Evolutionary conservation across 2,329 filamentous ascomycete genomes (phyloP).

Genomic region (Scedosporium dehoogii): DNA sequence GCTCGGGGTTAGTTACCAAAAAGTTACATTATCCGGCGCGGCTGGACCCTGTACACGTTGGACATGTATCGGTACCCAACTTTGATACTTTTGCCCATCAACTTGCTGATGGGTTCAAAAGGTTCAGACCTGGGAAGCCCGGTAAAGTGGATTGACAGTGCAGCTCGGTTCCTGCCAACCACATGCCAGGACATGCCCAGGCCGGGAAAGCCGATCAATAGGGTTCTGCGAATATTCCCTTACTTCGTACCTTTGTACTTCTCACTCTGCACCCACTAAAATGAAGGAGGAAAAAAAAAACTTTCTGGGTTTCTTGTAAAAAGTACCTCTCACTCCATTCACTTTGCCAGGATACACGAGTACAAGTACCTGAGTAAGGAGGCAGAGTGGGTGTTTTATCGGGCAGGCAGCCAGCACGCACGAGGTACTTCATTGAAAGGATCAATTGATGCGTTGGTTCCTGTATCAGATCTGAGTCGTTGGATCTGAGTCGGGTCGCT

Average conservation of each 20-base stretch:
- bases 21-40: not conserved
- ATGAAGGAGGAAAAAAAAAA: not conserved
- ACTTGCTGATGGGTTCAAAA: not conserved
- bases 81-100: not conserved
- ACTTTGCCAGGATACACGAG: too few relatives aligned
- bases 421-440: too few relatives aligned
- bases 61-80: not conserved
- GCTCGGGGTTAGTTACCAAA: not conserved
- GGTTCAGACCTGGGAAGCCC: not conserved
- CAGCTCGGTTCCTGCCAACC: not conserved
- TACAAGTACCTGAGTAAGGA: too few relatives aligned
- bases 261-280: not conserved
- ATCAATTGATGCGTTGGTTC: not conserved
- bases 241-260: not conserved
- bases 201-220: slow-evolving; percentile 1
- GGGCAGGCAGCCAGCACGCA: too few relatives aligned
- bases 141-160: not conserved
- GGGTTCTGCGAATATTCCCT: not conserved
- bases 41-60: not conserved
- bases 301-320: not conserved
- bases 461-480: not conserved
- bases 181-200: not conserved
- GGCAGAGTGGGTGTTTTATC: too few relatives aligned
- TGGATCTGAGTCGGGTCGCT: not conserved
- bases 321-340: too few relatives aligned